A percentile compares a stretch with the other conserved stretches of the same genome.
phyloP scores from a whole-genome alignment of 2,329 filamentous ascomycete genomes.

The Neofusicoccum sp. region DNA sequence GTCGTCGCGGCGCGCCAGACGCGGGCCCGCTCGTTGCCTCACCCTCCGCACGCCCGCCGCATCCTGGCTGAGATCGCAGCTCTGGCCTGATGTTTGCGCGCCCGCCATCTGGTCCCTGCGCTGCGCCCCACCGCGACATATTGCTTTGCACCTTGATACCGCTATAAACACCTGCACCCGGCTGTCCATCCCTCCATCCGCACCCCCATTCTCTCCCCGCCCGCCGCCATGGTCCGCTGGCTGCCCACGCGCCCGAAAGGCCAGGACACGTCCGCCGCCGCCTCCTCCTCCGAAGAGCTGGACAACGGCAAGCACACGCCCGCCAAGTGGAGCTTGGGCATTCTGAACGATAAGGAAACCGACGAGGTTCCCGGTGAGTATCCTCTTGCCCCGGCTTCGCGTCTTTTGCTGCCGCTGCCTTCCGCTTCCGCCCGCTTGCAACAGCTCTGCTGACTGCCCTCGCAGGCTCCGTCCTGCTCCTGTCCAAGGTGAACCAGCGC shows the following conservation, averaged over 20 bases:
- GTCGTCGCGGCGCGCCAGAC: background rate
- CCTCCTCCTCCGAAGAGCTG: background rate
- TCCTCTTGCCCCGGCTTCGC: background rate
- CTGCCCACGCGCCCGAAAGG: background rate
- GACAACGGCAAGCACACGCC: slow-evolving; percentile 1
- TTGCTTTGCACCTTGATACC: background rate
- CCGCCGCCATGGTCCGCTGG: slow-evolving; percentile 15
- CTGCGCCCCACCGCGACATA: background rate
- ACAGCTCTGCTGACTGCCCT: background rate
- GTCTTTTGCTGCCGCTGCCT: background rate
- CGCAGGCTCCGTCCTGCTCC: slow-evolving; percentile 59
- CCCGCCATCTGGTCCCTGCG: background rate
- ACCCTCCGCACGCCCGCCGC: background rate
- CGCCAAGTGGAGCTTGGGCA: slow-evolving; percentile 64
- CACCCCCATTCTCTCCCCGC: background rate
- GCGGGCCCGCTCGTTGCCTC: background rate
- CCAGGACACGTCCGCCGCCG: background rate
- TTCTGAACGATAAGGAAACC: slow-evolving; percentile 75
- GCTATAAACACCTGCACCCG: background rate
- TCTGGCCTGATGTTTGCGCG: background rate
- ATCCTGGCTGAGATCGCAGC: background rate
- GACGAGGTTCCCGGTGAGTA: slow-evolving; percentile 79
- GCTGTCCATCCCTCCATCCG: background rate
- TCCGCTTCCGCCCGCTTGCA: background rate
- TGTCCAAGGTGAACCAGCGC: slow-evolving; percentile 54